Evolutionary conservation across 176 grass and related monocot species (phyloP).

Genomic region (Phoenix roebelenii): DNA sequence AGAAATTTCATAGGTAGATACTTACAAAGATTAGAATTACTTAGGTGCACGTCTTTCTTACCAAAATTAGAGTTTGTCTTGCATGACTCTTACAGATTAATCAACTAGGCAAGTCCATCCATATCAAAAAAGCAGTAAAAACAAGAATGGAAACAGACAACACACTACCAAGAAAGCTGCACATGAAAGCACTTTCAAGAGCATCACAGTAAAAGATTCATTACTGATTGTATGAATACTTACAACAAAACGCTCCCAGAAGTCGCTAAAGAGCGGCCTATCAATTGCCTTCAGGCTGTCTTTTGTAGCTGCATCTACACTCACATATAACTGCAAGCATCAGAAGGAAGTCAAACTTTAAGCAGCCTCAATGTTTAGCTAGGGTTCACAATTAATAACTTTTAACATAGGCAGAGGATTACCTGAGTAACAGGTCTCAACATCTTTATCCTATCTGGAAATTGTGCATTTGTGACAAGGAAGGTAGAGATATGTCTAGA

Average conservation of each 20-base stretch:
- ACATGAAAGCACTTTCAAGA: background rate
- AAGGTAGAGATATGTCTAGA: conserved; percentile 79
- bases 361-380: background rate
- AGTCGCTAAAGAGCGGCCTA: conserved; percentile 84
- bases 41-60: too few relatives aligned
- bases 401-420: conserved; percentile 20
- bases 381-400: background rate
- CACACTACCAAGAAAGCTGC: background rate
- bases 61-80: too few relatives aligned
- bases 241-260: conserved; percentile 98
- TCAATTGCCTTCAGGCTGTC: conserved; percentile 95
- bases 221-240: background rate
- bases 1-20: too few relatives aligned
- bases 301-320: conserved; percentile 92
- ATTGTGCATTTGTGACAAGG: conserved; percentile 98
- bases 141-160: background rate
- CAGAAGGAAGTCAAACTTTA: background rate
- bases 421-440: conserved; percentile 89
- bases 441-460: conserved; percentile 78
- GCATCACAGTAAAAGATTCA: too few relatives aligned
- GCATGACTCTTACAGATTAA: too few relatives aligned
- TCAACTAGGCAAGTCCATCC: too few relatives aligned
- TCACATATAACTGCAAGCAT: conserved; percentile 74
- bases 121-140: background rate
- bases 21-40: too few relatives aligned